phyloP scores from a whole-genome alignment of 176 grass and related monocot genomes.

The Cocos nucifera region DNA sequence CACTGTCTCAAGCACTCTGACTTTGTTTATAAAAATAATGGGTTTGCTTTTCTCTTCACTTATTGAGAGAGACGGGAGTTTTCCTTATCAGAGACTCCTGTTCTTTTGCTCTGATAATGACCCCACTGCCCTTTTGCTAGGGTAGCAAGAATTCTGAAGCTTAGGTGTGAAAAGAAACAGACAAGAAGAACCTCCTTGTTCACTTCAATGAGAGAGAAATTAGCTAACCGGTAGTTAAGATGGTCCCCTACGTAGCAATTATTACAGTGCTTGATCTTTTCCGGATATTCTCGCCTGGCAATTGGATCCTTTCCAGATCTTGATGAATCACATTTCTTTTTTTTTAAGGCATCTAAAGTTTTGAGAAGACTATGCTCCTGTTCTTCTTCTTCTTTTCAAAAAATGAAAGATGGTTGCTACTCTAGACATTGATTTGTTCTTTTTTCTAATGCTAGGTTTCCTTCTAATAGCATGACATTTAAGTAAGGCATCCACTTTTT shows the following conservation, averaged over 20 bases:
- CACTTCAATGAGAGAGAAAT: conserved; percentile 9
- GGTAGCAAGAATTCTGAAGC: conserved; percentile 4
- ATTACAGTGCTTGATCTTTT: conserved; percentile 24
- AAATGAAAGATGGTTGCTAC: too few species aligned
- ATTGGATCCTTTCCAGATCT: too few species aligned
- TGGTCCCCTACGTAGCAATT: conserved; percentile 17
- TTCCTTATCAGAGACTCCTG: conserved; percentile 15
- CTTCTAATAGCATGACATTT: too few species aligned
- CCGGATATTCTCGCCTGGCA: background rate
- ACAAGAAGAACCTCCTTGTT: conserved; percentile 29
- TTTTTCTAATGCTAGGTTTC: too few species aligned
- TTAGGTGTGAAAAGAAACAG: conserved; percentile 28
- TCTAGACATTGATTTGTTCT: too few species aligned
- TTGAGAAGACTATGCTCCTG: too few species aligned
- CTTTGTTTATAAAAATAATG: background rate
- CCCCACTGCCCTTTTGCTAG: conserved; percentile 27
- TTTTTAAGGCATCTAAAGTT: too few species aligned
- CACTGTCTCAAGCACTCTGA: conserved; percentile 14
- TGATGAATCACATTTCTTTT: too few species aligned
- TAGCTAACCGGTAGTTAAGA: conserved; percentile 4
- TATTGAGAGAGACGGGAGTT: conserved; percentile 4
- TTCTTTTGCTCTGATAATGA: conserved; percentile 19
- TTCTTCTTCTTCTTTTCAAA: too few species aligned
- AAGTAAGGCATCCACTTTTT: too few species aligned
- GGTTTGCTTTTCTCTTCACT: conserved; percentile 13